Conservation (phyloP, 768 basidiomycete species). For the Strobilomyces dryophilus region DNA sequence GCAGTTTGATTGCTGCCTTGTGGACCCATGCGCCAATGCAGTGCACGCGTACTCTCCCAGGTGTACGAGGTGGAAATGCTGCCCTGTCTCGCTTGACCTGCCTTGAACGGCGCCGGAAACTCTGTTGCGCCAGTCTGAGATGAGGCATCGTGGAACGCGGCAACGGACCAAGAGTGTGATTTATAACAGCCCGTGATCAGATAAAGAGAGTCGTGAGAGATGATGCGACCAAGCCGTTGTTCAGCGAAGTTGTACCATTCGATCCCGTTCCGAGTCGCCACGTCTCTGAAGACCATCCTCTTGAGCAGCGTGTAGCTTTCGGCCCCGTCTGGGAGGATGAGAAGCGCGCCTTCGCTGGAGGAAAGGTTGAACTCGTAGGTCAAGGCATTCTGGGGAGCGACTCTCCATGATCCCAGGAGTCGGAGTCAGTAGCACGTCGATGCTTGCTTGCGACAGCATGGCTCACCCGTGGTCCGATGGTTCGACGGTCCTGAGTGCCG, state of each 20-base stretch:
- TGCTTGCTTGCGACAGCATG: background rate
- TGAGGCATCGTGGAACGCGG: constrained; percentile 8
- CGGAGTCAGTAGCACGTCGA: too few species aligned
- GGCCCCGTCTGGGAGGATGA: constrained; percentile 18
- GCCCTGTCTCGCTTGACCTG: background rate
- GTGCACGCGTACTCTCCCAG: constrained; percentile 9
- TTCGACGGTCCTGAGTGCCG: background rate
- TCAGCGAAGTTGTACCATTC: constrained; percentile 28
- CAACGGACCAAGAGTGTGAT: constrained; percentile 26
- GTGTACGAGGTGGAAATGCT: constrained; percentile 1
- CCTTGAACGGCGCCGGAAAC: constrained; percentile 15
- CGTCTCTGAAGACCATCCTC: constrained; percentile 13
- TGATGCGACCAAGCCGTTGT: constrained; percentile 9
- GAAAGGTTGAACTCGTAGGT: constrained; percentile 11
- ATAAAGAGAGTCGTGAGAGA: constrained; percentile 25
- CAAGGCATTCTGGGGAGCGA: background rate
- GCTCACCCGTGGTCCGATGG: constrained; percentile 1
- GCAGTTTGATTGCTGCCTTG: background rate
- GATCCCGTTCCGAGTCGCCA: constrained; percentile 17
- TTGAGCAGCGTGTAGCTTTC: constrained; percentile 19
- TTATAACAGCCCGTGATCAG: constrained; percentile 21
- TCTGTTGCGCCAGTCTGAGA: background rate
- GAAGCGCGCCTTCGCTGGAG: constrained; percentile 24
- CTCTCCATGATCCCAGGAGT: background rate
- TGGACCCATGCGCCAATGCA: constrained; percentile 8